Conservation (phyloP, 305 asterid species). For the Fraxinus paxiana region DNA sequence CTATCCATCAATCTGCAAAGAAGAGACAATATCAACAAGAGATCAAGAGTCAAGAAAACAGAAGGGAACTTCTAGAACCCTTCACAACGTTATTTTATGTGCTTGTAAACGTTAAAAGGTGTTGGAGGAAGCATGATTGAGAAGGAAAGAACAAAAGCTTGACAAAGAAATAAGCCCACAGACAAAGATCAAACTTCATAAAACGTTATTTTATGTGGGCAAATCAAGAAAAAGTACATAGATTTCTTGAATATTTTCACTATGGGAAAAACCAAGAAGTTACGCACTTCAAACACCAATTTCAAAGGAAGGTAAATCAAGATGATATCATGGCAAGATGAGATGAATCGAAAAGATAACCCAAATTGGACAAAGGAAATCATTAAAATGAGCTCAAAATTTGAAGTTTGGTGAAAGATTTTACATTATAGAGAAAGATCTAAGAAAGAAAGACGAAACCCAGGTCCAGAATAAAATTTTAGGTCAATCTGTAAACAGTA, state of each 20-base stretch:
- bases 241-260: constrained; percentile 30
- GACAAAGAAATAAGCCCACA: constrained; percentile 29
- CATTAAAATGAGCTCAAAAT: not conserved
- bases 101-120: constrained; percentile 25
- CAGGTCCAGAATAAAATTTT: constrained; percentile 27
- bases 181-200: constrained; percentile 34
- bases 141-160: constrained; percentile 34
- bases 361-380: not conserved
- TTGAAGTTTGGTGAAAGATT: constrained; percentile 1
- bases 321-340: constrained; percentile 8
- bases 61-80: constrained; percentile 33
- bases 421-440: constrained; percentile 5
- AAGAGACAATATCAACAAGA: constrained; percentile 19
- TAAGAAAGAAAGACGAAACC: not conserved
- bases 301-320: constrained; percentile 35
- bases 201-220: constrained; percentile 83
- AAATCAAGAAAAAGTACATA: constrained; percentile 33
- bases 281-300: constrained; percentile 24
- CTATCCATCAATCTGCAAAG: constrained; percentile 37
- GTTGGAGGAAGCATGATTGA: constrained; percentile 23
- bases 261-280: constrained; percentile 42
- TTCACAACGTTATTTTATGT: constrained; percentile 66
- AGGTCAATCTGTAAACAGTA: constrained; percentile 44
- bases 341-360: not conserved
- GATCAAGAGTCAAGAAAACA: constrained; percentile 29